Evolutionary conservation across 768 basidiomycete species (phyloP).

Genomic region (Termitomyces sp.): DNA sequence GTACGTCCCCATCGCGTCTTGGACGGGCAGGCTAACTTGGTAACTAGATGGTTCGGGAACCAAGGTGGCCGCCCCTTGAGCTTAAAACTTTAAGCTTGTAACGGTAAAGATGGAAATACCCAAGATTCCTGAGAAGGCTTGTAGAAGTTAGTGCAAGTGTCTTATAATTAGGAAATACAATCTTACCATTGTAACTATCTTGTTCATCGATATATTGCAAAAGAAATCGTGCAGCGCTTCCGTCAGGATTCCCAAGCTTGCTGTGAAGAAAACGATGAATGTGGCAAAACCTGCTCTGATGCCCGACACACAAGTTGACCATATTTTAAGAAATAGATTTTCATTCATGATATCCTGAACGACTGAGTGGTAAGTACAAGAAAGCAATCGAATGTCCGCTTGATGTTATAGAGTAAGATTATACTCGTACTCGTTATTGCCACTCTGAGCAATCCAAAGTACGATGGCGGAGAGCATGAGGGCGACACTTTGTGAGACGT

Average conservation of each 20-base stretch:
- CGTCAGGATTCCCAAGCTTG: too few species aligned
- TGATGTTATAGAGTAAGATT: constrained; percentile 65
- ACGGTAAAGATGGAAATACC: neutral
- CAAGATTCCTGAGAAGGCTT: neutral
- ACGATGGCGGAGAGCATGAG: constrained; percentile 84
- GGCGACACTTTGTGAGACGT: constrained; percentile 89
- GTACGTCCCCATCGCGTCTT: constrained; percentile 15
- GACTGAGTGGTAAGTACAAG: neutral
- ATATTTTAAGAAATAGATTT: neutral
- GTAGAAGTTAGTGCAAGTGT: neutral
- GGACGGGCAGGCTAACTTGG: neutral
- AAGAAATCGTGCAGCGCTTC: neutral
- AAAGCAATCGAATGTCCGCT: neutral
- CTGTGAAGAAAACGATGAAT: neutral
- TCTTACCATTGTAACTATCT: neutral
- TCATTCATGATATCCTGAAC: neutral
- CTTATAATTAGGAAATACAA: neutral
- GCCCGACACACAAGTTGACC: neutral
- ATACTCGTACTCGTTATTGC: constrained; percentile 89
- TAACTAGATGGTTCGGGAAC: constrained; percentile 13
- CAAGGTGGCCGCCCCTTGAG: constrained; percentile 5
- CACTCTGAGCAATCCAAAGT: constrained; percentile 89
- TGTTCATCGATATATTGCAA: neutral
- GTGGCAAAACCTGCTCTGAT: neutral
- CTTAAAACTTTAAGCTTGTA: neutral